phyloP scores from a whole-genome alignment of 371 early-diverging fungal species.

The Umbelopsis sp. region DNA sequence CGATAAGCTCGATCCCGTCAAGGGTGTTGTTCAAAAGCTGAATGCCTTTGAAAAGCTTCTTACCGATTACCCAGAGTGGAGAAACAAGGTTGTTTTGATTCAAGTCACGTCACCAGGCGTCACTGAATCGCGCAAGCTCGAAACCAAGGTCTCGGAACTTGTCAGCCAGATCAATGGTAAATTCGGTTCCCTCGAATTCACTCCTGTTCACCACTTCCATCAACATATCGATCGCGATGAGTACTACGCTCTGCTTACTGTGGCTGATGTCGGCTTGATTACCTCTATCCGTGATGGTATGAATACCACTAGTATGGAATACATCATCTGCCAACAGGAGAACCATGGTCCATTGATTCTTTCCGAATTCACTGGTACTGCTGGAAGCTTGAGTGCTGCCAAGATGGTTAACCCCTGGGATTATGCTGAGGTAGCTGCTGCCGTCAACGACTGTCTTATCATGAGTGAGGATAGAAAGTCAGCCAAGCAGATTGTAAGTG shows the following conservation, averaged over 20 bases:
- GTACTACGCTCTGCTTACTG: conserved; percentile 91
- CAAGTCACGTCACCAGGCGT: conserved; percentile 71
- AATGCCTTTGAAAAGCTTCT: conserved; percentile 94
- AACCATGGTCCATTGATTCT: conserved; percentile 91
- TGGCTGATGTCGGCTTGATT: conserved; percentile 95
- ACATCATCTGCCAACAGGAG: conserved; percentile 95
- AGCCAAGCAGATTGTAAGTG: conserved; percentile 71
- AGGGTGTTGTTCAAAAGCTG: conserved; percentile 97
- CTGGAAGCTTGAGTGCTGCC: conserved; percentile 89
- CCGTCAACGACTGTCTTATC: conserved; percentile 88
- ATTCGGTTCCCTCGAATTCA: conserved; percentile 94
- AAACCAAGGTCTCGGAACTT: conserved; percentile 85
- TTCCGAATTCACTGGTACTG: conserved; percentile 97
- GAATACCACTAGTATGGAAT: conserved; percentile 99
- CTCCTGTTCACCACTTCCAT: conserved; percentile 95
- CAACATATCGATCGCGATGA: conserved; percentile 93
- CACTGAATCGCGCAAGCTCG: conserved; percentile 67
- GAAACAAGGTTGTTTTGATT: conserved; percentile 86
- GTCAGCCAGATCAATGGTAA: conserved; percentile 93
- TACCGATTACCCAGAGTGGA: conserved; percentile 87
- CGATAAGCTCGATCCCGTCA: conserved; percentile 98
- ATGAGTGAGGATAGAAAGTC: conserved; percentile 83
- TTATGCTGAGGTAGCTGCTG: conserved; percentile 88
- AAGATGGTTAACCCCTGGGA: conserved; percentile 99
- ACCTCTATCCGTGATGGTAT: conserved; percentile 98